These are phyloP conservation scores for Hibiscus trionum DNA, from an alignment of 345 rosid genomes.

Conservation along the genomic window DNA sequence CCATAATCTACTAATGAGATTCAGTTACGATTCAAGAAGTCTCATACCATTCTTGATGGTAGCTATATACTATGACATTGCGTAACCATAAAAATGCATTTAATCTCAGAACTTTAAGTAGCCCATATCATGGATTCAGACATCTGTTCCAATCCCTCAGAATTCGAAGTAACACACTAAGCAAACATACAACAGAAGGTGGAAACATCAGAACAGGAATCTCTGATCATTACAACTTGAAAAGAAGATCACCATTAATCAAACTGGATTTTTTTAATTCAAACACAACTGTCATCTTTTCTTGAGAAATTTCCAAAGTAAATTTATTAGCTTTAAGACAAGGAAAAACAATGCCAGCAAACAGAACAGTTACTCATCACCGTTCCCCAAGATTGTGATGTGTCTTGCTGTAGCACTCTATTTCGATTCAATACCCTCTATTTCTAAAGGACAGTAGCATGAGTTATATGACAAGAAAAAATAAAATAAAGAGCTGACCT, in stretches of 20 bases:
- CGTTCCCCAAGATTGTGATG: neutral
- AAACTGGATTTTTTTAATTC: neutral
- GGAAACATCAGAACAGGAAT: neutral
- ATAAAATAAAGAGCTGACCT: constrained; percentile 43
- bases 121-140: neutral
- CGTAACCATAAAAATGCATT: neutral
- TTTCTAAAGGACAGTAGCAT: constrained; percentile 5
- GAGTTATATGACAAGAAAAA: neutral
- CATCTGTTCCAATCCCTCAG: neutral
- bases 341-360: neutral
- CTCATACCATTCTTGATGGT: neutral
- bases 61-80: neutral
- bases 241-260: neutral
- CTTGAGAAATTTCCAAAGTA: neutral
- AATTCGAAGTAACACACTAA: neutral
- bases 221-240: neutral
- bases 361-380: neutral
- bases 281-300: neutral
- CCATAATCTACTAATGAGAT: neutral
- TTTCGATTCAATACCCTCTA: neutral
- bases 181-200: neutral
- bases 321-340: neutral
- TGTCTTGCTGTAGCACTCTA: neutral
- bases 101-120: neutral
- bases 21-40: neutral